A percentile compares a stretch with the other conserved stretches of the same genome.
phyloP scores from a whole-genome alignment of 2,329 filamentous ascomycete species.

The Trichoderma simmonsii region DNA sequence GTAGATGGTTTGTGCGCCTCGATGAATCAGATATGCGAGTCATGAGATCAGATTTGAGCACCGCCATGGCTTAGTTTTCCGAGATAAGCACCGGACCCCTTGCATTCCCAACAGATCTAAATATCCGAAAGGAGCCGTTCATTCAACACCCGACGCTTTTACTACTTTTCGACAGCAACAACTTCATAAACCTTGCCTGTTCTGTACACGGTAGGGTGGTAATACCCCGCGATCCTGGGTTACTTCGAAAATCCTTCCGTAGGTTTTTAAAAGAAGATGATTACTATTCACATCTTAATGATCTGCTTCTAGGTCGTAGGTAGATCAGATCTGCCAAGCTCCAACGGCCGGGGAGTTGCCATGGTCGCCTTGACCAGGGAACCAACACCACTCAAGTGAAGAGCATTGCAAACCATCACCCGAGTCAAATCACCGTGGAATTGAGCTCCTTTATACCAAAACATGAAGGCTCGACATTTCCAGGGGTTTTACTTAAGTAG shows the following conservation, averaged over 20 bases:
- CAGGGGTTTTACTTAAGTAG: background rate
- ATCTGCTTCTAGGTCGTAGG: background rate
- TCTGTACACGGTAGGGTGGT: background rate
- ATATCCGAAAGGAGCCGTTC: background rate
- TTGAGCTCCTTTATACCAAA: background rate
- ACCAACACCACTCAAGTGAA: background rate
- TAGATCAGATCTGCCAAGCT: background rate
- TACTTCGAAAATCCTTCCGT: background rate
- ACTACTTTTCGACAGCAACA: background rate
- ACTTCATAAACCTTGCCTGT: background rate
- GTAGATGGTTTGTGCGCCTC: background rate
- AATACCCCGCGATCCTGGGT: background rate
- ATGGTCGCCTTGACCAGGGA: background rate
- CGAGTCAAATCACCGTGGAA: background rate
- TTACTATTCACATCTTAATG: background rate
- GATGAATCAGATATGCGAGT: background rate
- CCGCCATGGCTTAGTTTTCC: background rate
- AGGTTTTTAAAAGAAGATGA: fast-evolving
- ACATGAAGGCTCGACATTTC: too few relatives aligned
- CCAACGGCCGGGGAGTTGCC: background rate
- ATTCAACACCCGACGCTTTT: background rate
- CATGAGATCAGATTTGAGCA: background rate
- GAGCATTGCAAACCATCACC: background rate
- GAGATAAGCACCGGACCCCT: background rate
- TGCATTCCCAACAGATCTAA: background rate